Evolutionary conservation across 306 rosid species (phyloP), one percentile per base, ranked within the genome.

Genomic region (Pachyrhizus erosus): DNA sequence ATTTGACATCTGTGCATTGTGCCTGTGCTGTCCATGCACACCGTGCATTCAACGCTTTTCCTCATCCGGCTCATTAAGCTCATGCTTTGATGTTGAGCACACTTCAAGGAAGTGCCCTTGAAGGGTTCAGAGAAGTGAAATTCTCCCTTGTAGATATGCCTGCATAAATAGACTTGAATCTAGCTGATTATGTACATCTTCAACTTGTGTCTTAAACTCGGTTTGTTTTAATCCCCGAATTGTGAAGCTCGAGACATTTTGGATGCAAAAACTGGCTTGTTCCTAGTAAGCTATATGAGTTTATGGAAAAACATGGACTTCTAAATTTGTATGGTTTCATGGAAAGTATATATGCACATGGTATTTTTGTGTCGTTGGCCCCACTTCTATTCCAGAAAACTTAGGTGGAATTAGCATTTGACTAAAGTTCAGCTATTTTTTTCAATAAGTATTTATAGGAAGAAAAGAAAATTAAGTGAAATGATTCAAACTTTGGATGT

Each of bases 1-100:
- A 73, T 71, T 77, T 96, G 72, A 91, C 90, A 0, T 91, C 98
- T 0, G 99, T 96, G 73, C 99, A 96, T 65, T 96, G 99, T 77
- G 92, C 94, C 10, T 96, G 98, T 62, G 93, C 94, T 40, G 78
- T 76, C 68, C 98, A 91, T 31, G 92, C 98, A 8, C 92, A 92
- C 87, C 97, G 98, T 7, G 64, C 82, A 0, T 20, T 83, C 70
- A 70, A 34, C 66, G 9, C 73, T 62, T 49, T 85, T 73, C 84
- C 84, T 68, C 87, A 90, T 78, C 83, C 87, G 0, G 97, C 99
- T 86, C 98, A 95, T 80, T 92, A 86, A 93, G 9, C 24, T 43
- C 58, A 40, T 62, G 39, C 42, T 15, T 29, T 31, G 6, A 64
- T 29, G 14, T 7, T 33, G 6, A 64, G 26, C 18, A 27, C 40